phyloP scores from a whole-genome alignment of 73 alveolate genomes.

The Stentor roeselii region DNA sequence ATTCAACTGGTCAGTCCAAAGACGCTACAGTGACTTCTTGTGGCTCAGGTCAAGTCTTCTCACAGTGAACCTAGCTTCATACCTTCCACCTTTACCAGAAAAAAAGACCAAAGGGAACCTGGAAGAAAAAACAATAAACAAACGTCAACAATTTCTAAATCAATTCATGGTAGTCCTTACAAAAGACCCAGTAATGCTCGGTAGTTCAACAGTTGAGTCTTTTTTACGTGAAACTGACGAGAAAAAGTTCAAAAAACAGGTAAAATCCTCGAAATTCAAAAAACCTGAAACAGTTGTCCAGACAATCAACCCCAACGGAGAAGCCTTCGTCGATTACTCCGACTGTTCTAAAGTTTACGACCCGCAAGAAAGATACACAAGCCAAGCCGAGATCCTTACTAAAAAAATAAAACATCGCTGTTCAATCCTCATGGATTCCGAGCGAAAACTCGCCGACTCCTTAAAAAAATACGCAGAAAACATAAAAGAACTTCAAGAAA shows the following conservation, averaged over 20 bases:
- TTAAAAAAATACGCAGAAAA: neutral
- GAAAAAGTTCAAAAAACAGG: neutral
- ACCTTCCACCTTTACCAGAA: constrained; percentile 8
- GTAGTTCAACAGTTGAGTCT: neutral
- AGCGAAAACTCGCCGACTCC: neutral
- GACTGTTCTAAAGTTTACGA: neutral
- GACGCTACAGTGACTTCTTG: constrained; percentile 64
- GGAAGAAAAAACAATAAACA: neutral
- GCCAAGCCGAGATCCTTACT: neutral
- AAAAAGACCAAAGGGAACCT: constrained; percentile 8
- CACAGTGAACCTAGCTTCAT: neutral
- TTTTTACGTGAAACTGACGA: constrained; percentile 6
- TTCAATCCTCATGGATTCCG: neutral
- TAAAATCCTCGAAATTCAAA: neutral
- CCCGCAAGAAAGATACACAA: neutral
- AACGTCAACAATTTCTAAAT: neutral
- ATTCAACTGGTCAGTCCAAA: constrained; percentile 57
- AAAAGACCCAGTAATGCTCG: neutral
- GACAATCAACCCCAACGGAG: neutral
- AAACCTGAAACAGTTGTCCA: neutral
- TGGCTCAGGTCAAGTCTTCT: constrained; percentile 62
- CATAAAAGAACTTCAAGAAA: neutral
- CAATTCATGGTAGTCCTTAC: constrained; percentile 5
- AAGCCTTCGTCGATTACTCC: neutral
- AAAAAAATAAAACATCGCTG: neutral